phyloP scores from a whole-genome alignment of 2,329 filamentous ascomycete genomes.

The Xylariaceae sp. region DNA sequence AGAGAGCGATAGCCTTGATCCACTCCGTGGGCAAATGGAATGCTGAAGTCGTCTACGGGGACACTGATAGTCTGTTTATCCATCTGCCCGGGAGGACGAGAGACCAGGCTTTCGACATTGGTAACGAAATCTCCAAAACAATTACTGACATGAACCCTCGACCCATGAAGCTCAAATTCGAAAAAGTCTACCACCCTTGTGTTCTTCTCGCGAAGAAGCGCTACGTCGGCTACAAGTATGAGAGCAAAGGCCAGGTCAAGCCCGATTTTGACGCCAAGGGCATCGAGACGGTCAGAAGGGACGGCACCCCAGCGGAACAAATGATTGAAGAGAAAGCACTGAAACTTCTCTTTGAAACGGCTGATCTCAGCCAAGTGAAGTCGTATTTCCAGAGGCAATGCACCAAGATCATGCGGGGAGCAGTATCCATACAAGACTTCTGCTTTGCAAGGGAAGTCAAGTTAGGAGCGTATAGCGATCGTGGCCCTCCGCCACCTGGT shows the following conservation, averaged over 20 bases:
- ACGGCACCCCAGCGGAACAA: slow-evolving; percentile 92
- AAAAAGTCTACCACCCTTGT: slow-evolving; percentile 97
- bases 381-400: slow-evolving; percentile 86
- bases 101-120: slow-evolving; percentile 87
- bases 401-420: slow-evolving; percentile 84
- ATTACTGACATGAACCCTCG: slow-evolving; percentile 87
- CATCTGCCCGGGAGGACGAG: slow-evolving; percentile 82
- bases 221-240: slow-evolving; percentile 97
- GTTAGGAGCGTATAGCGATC: slow-evolving; percentile 81
- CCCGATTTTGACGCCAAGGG: slow-evolving; percentile 97
- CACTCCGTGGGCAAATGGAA: slow-evolving; percentile 85
- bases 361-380: slow-evolving; percentile 86
- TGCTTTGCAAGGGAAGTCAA: slow-evolving; percentile 92
- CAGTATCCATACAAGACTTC: slow-evolving; percentile 89
- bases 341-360: slow-evolving; percentile 82
- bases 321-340: slow-evolving; percentile 94
- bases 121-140: slow-evolving; percentile 82
- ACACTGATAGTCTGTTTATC: slow-evolving; percentile 93
- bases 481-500: slow-evolving; percentile 75
- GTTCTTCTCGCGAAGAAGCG: slow-evolving; percentile 93
- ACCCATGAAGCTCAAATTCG: slow-evolving; percentile 94
- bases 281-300: slow-evolving; percentile 92
- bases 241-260: slow-evolving; percentile 65
- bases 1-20: slow-evolving; percentile 88
- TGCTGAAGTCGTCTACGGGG: slow-evolving; percentile 95